phyloP scores from a whole-genome alignment of 2,329 filamentous ascomycete species.

The Fusarium nurragi region DNA sequence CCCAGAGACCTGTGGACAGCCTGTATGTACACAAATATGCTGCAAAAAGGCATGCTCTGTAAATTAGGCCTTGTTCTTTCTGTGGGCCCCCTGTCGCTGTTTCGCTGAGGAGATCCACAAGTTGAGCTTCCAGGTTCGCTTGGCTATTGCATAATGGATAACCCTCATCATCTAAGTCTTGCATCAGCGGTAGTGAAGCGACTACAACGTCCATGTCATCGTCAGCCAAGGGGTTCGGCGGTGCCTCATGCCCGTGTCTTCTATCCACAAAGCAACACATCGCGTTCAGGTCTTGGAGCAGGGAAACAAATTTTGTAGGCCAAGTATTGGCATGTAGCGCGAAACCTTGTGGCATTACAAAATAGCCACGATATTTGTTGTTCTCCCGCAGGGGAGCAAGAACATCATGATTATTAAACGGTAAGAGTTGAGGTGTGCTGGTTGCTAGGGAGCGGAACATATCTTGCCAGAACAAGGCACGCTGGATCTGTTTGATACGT shows the following conservation, averaged over 20 bases:
- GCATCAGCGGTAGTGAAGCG: neutral
- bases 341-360: neutral
- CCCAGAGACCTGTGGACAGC: conserved; percentile 1
- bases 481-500: neutral
- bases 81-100: neutral
- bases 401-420: neutral
- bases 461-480: conserved; percentile 12
- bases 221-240: fast-evolving
- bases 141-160: conserved; percentile 8
- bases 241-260: neutral
- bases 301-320: fast-evolving
- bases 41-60: conserved; percentile 7
- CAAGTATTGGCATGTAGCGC: fast-evolving
- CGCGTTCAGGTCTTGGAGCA: neutral
- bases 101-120: conserved; percentile 8
- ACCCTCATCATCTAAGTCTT: neutral
- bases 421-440: neutral
- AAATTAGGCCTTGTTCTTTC: neutral
- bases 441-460: conserved; percentile 7
- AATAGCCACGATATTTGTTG: neutral
- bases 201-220: fast-evolving
- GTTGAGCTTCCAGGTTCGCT: neutral
- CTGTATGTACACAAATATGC: conserved; percentile 20
- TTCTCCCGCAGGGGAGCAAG: neutral
- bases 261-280: neutral